Conservation (phyloP, 2,329 filamentous ascomycete species). For the Lachnellula willkommii region DNA sequence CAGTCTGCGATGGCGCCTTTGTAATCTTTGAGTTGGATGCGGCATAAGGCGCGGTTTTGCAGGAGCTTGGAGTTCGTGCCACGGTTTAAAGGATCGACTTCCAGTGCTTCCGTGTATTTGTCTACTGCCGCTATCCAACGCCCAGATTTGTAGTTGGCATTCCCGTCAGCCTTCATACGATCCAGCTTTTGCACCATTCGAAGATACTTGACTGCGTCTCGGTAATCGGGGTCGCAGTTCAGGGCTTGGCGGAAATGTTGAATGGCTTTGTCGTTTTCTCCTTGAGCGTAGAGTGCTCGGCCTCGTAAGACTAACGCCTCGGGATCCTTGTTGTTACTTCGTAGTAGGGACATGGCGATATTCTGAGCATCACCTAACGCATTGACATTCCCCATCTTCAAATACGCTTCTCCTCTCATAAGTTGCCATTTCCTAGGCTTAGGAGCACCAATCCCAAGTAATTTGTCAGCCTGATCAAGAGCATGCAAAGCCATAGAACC, state of each 20-base stretch:
- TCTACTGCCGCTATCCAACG: conserved; percentile 75
- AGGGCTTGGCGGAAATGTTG: conserved; percentile 88
- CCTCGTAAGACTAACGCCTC: conserved; percentile 89
- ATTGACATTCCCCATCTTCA: conserved; percentile 89
- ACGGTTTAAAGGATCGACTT: conserved; percentile 82
- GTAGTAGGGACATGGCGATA: conserved; percentile 80
- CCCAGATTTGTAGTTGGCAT: conserved; percentile 80
- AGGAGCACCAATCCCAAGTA: conserved; percentile 67
- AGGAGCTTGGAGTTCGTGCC: conserved; percentile 91
- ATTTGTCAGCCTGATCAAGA: conserved; percentile 81
- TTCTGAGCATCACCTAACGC: conserved; percentile 87
- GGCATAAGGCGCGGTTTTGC: conserved; percentile 86
- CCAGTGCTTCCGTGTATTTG: conserved; percentile 76
- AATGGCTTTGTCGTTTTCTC: conserved; percentile 91
- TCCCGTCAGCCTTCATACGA: conserved; percentile 90
- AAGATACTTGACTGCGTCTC: conserved; percentile 80
- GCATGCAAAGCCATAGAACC: conserved; percentile 91
- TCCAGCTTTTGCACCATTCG: conserved; percentile 88
- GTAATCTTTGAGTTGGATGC: conserved; percentile 78
- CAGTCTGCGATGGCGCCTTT: conserved; percentile 79
- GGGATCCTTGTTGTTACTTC: conserved; percentile 83
- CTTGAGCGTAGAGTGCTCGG: conserved; percentile 80
- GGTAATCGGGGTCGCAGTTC: conserved; percentile 86
- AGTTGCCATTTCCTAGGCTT: conserved; percentile 91
- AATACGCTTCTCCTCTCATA: conserved; percentile 83